These are phyloP conservation scores for Mixia osmundae DNA, from an alignment of 1,284 basidiomycete species.

Conservation along the genomic window DNA sequence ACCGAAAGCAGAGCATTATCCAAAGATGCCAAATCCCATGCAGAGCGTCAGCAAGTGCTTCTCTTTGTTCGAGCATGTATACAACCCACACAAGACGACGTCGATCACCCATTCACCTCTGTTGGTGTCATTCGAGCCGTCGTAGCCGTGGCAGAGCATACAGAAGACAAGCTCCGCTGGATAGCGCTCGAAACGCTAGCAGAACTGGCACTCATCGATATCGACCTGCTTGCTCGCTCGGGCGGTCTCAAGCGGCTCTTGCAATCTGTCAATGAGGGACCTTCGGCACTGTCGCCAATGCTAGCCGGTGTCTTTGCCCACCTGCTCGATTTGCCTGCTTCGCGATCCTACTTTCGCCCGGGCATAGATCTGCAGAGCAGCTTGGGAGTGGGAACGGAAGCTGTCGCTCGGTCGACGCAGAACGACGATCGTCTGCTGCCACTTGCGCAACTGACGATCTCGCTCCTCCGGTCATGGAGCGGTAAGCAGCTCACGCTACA, in stretches of 20 bases:
- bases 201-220: constrained; percentile 58
- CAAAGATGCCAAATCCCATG: constrained; percentile 4
- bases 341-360: constrained; percentile 49
- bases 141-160: constrained; percentile 75
- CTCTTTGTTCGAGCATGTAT: not conserved
- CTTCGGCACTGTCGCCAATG: constrained; percentile 56
- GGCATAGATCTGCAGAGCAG: constrained; percentile 74
- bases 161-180: constrained; percentile 65
- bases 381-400: constrained; percentile 37
- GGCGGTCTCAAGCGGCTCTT: constrained; percentile 73
- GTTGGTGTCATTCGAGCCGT: constrained; percentile 64
- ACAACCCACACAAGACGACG: too few species aligned
- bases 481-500: constrained; percentile 32
- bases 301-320: constrained; percentile 64
- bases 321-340: constrained; percentile 63
- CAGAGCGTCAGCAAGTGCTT: constrained; percentile 2
- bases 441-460: constrained; percentile 21
- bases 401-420: not conserved
- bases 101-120: constrained; percentile 29
- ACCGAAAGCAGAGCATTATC: too few species aligned
- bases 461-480: constrained; percentile 77
- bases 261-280: constrained; percentile 65
- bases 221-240: constrained; percentile 52
- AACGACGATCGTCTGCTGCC: not conserved
- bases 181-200: constrained; percentile 72